phyloP scores from a whole-genome alignment of 768 basidiomycete genomes.

The Paxillus involutus region DNA sequence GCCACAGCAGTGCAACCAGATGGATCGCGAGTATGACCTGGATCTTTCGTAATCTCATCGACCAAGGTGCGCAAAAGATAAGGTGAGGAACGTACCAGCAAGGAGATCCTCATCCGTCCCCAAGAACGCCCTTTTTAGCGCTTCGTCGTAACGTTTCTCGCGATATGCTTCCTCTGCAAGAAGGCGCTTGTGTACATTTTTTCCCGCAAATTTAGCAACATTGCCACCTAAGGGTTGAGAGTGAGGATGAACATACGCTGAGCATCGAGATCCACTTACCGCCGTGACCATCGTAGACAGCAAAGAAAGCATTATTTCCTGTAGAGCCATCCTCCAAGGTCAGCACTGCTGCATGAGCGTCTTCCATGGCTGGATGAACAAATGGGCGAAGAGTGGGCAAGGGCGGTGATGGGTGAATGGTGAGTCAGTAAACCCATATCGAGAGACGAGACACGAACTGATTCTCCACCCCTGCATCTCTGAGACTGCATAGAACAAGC shows the following conservation, averaged over 20 bases:
- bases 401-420: background rate
- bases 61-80: background rate
- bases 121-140: conserved; percentile 86
- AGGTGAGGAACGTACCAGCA: conserved; percentile 52
- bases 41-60: conserved; percentile 49
- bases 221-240: conserved; percentile 55
- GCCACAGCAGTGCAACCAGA: conserved; percentile 97
- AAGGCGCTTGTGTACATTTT: conserved; percentile 79
- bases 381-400: background rate
- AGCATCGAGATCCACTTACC: conserved; percentile 47
- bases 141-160: conserved; percentile 65
- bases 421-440: background rate
- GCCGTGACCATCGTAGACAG: conserved; percentile 98
- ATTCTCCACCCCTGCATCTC: conserved; percentile 99
- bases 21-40: conserved; percentile 84
- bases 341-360: conserved; percentile 80
- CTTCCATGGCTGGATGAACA: conserved; percentile 84
- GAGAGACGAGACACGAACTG: conserved; percentile 56
- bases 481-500: conserved; percentile 73
- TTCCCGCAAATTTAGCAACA: conserved; percentile 86
- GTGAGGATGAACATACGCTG: background rate
- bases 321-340: conserved; percentile 55
- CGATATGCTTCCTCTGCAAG: conserved; percentile 71
- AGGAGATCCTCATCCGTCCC: conserved; percentile 94
- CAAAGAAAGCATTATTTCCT: conserved; percentile 79